Evolutionary conservation across 306 rosid species (phyloP).

Genomic region (Quercus parvula): DNA sequence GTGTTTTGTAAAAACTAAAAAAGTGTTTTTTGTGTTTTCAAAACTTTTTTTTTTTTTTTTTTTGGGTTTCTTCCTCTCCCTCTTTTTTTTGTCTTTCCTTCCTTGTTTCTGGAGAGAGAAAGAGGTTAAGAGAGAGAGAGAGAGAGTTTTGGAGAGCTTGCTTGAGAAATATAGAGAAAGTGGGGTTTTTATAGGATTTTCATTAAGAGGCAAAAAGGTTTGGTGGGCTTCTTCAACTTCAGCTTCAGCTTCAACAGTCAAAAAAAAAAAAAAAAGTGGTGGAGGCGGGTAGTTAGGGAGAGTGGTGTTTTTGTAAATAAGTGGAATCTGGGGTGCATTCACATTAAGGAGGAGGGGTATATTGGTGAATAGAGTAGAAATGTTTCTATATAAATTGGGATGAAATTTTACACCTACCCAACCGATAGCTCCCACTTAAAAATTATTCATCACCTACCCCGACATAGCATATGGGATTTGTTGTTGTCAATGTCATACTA

Average conservation of each 20-base stretch:
- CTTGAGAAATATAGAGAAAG: not conserved
- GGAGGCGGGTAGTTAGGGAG: constrained; percentile 13
- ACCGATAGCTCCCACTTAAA: too few relatives aligned
- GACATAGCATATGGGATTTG: too few relatives aligned
- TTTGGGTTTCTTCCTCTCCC: not conserved
- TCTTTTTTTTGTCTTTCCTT: not conserved
- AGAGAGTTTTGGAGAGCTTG: not conserved
- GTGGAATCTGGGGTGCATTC: not conserved
- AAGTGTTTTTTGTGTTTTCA: too few relatives aligned
- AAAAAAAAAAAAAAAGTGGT: not conserved
- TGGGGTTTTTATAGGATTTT: not conserved
- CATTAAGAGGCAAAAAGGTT: not conserved
- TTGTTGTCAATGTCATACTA: too few relatives aligned
- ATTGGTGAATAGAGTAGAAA: not conserved
- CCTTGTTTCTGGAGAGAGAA: too few relatives aligned
- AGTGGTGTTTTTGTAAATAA: not conserved
- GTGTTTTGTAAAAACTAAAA: not conserved
- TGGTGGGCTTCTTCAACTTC: not conserved
- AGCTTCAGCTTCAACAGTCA: not conserved
- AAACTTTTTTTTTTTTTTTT: not conserved
- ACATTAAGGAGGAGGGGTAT: not conserved
- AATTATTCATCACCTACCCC: too few relatives aligned
- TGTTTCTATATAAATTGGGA: too few relatives aligned
- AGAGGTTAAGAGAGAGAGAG: not conserved
- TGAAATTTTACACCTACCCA: too few relatives aligned